Base-by-base conservation (phyloP, 495 filamentous ascomycete species). In the Daldinia concentrica region DNA sequence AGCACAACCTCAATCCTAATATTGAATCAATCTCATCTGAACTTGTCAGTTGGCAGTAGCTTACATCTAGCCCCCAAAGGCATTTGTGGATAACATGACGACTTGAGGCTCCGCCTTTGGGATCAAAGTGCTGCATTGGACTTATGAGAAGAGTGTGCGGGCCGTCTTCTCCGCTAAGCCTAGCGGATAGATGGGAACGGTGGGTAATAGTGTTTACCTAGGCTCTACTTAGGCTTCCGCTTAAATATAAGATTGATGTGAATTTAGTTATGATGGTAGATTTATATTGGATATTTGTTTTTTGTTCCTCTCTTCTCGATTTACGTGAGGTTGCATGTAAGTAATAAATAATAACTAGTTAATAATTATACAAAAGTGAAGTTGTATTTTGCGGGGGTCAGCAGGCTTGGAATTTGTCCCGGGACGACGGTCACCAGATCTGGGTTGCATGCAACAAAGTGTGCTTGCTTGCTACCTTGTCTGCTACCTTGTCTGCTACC, bases 401-500 rank as follows among this genome's bases (percentile, higher is more conserved):
- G 63, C 63, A 66, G 63, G 41, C 26, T 58, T 66, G 58, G 41
- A 52, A 62, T 48, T 48, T 27, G 65, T 73, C 70, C 70, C 70
- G 57, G 61, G 55, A 41, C 70, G 58, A 32, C 57, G 70, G 70
- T 73, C 70, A 73, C 39, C 61, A 64, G 65, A 73, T 73, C 65
- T 73, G 37, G 61, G 24, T 60, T 73, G 65, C 61, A 72, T 68
- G 64, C 50, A 54, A 58, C 62, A n/a, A 57, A 51, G 12, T 26
- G 56, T 37, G 19, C n/a, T 57, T 45, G 37, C 34, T 3, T 63
- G 58, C 63, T 72, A 63, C 69, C n/a, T n/a, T n/a, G n/a, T n/a
- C n/a, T n/a, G n/a, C n/a, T n/a, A n/a, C n/a, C n/a, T n/a, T n/a
- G n/a, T n/a, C n/a, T n/a, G n/a, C n/a, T n/a, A n/a, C n/a, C n/a